Percentiles rank a stretch among this genome's conserved stretches.
Conservation (phyloP, 1,284 basidiomycete genomes). For the Pseudozyma pruni region DNA sequence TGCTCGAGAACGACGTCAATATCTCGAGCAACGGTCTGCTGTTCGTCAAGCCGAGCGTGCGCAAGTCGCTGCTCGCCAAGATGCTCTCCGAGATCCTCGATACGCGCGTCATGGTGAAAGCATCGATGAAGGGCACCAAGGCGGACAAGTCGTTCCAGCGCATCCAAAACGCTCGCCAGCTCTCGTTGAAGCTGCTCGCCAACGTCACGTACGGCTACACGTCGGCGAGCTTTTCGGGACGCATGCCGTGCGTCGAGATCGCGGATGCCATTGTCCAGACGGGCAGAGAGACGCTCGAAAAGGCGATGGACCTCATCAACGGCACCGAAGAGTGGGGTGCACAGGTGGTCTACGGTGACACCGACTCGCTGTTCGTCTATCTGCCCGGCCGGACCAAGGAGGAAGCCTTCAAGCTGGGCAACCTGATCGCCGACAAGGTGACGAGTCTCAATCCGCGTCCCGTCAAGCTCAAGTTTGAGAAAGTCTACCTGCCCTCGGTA, state of each 20-base stretch:
- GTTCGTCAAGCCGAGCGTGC: constrained; percentile 86
- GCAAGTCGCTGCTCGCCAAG: constrained; percentile 84
- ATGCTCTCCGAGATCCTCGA: constrained; percentile 94
- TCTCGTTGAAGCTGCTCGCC: constrained; percentile 64
- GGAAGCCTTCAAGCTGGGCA: constrained; percentile 89
- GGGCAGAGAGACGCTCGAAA: constrained; percentile 92
- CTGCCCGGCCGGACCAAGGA: constrained; percentile 88
- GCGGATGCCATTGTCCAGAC: constrained; percentile 98
- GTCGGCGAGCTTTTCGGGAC: constrained; percentile 88
- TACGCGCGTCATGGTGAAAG: constrained; percentile 97
- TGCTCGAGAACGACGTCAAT: constrained; percentile 36
- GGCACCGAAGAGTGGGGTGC: constrained; percentile 78
- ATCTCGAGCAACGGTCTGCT: constrained; percentile 84
- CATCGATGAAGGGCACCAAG: constrained; percentile 85
- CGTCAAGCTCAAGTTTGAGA: constrained; percentile 96
- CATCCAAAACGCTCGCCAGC: constrained; percentile 62
- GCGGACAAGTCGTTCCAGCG: constrained; percentile 74
- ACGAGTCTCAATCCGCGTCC: constrained; percentile 88
- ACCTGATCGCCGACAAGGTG: constrained; percentile 88
- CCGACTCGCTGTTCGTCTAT: constrained; percentile 92
- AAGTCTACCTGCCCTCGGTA: constrained; percentile 93
- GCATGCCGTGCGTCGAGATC: constrained; percentile 98
- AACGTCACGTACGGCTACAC: constrained; percentile 84
- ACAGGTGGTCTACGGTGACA: constrained; percentile 96
- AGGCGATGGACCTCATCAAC: constrained; percentile 88